Conservation (phyloP, 495 filamentous ascomycete species). For the Xylaria cubensis region DNA sequence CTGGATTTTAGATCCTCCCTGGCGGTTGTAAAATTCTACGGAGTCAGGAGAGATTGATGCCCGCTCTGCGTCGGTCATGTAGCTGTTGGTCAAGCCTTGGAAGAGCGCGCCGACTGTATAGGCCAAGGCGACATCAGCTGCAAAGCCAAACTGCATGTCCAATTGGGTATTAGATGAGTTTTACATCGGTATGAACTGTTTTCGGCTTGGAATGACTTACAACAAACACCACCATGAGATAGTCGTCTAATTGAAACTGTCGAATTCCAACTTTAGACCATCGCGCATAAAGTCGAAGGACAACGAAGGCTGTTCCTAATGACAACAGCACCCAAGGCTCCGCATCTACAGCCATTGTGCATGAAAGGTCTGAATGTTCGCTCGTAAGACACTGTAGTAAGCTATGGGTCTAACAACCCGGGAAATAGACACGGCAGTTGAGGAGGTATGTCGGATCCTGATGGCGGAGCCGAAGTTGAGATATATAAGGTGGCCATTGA, state of each 20-base stretch:
- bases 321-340: conserved; percentile 57
- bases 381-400: background rate
- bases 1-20: conserved; percentile 38
- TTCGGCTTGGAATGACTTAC: conserved; percentile 30
- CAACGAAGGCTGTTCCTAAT: conserved; percentile 54
- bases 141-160: conserved; percentile 38
- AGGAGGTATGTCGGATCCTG: background rate
- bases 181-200: too few relatives aligned
- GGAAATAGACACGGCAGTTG: background rate
- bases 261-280: conserved; percentile 58
- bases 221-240: conserved; percentile 58
- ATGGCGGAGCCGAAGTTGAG: background rate
- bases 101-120: conserved; percentile 48
- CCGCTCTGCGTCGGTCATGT: conserved; percentile 62
- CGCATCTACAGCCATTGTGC: conserved; percentile 13
- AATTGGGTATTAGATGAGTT: background rate
- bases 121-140: conserved; percentile 41
- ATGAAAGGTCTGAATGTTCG: background rate
- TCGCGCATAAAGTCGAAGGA: conserved; percentile 55
- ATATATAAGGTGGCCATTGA: background rate
- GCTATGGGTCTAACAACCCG: background rate
- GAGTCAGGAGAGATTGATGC: conserved; percentile 50
- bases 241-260: conserved; percentile 63
- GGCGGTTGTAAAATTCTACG: conserved; percentile 51
- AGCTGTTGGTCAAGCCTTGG: conserved; percentile 64